Evolutionary conservation across 2,329 filamentous ascomycete genomes (phyloP), one percentile per base, ranked within the genome.

Genomic region (Xylariaceae sp.): DNA sequence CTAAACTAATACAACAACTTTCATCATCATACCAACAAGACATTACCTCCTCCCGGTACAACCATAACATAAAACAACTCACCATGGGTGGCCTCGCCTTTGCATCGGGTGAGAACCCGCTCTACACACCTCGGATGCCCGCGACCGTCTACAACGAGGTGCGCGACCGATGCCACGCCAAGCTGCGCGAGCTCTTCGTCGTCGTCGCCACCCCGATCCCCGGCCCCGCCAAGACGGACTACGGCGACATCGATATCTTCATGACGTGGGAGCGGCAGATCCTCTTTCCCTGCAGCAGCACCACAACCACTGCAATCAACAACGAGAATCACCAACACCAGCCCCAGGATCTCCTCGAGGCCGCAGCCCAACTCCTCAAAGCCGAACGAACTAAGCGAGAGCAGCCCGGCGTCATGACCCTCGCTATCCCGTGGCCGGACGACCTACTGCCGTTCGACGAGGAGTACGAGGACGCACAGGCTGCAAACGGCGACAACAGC

Each of bases 161-260:
- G 23, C 82, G 81, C 20, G 59, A 70, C 0, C 66, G 74, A 0
- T 83, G 80, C 57, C 74, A 78, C 21, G 54, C 67, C 0, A 70
- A 78, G 1, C 78, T 90, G 0, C 70, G 73, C 1, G 64, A 74
- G 1, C 72, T 87, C 2, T 91, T 84, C 63, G 51, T 73, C 0
- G 75, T 74, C 7, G 84, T 89, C 3, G 80, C 78, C 0, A 78
- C 81, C 0, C 86, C 89, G 0, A 81, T 88, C 23, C 88, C 91
- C 62, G 88, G 83, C 0, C 89, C 90, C 0, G 86, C 70, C 1
- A 95, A 95, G 71, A 42, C 62, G 0, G 82, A 86, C 63, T 81
- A 85, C 65, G 91, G 90, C 19, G 91, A 95, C 62, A 75, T 96
- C 40, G 90, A 95, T 71, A 78, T 93, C 56, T 71, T 91, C 1